phyloP scores from a whole-genome alignment of 371 early-diverging fungal species.

The Coemansia sp. region DNA sequence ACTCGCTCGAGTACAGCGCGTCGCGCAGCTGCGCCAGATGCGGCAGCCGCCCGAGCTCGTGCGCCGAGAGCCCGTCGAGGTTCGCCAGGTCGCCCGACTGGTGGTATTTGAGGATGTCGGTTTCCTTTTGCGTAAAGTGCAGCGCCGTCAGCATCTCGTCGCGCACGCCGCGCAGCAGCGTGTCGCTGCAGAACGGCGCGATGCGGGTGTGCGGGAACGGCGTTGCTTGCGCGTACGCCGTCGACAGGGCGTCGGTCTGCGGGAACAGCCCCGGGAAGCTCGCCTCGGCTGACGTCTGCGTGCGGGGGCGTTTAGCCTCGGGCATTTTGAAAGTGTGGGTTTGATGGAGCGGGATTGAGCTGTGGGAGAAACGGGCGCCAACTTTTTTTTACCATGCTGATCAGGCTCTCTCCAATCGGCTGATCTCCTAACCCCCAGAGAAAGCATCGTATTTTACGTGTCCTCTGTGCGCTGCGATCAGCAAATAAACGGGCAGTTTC shows the following conservation, averaged over 20 bases:
- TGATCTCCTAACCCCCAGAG: too few relatives aligned
- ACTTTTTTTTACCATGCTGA: too few relatives aligned
- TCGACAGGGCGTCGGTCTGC: conserved; percentile 7
- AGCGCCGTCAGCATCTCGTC: conserved; percentile 62
- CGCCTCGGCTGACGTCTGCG: background rate
- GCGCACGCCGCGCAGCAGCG: conserved; percentile 61
- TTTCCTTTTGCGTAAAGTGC: conserved; percentile 72
- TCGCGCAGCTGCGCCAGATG: conserved; percentile 62
- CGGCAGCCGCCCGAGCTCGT: conserved; percentile 57
- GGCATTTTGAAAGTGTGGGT: background rate
- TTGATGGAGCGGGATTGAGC: background rate
- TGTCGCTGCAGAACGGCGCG: conserved; percentile 59
- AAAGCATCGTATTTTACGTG: too few relatives aligned
- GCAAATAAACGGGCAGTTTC: too few relatives aligned
- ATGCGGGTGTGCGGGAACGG: conserved; percentile 70
- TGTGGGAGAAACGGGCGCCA: background rate
- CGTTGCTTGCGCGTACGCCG: conserved; percentile 47
- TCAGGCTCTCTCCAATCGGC: too few relatives aligned
- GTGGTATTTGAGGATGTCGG: conserved; percentile 75
- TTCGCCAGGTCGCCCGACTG: conserved; percentile 82
- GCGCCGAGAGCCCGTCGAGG: conserved; percentile 64
- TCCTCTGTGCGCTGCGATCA: too few relatives aligned
- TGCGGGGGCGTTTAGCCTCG: background rate
- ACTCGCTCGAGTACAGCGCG: conserved; percentile 68
- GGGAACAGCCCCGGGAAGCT: conserved; percentile 40